phyloP scores from a whole-genome alignment of 306 rosid species.

The Cicer yamashitae region DNA sequence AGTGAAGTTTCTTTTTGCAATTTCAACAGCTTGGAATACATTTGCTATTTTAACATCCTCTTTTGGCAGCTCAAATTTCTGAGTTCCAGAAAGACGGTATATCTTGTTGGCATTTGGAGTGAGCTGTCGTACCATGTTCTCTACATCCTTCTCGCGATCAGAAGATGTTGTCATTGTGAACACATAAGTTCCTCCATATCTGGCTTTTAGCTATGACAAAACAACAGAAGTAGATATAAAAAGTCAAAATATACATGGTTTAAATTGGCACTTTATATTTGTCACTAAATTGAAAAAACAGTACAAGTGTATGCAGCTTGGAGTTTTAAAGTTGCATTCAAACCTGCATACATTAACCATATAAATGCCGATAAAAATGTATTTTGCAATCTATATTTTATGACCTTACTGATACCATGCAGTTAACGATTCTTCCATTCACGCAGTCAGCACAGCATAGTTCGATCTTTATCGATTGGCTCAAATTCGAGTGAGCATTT shows the following conservation, averaged over 20 bases:
- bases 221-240: slow-evolving; percentile 14
- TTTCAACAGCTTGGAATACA: slow-evolving; percentile 76
- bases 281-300: not conserved
- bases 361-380: not conserved
- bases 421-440: not conserved
- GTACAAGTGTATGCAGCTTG: not conserved
- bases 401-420: not conserved
- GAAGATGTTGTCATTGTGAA: slow-evolving; percentile 85
- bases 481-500: not conserved
- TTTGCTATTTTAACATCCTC: slow-evolving; percentile 70
- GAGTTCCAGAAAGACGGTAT: slow-evolving; percentile 85
- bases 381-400: not conserved
- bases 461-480: not conserved
- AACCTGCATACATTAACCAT: not conserved
- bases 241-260: slow-evolving; percentile 22
- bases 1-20: slow-evolving; percentile 71
- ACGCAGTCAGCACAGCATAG: not conserved
- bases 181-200: slow-evolving; percentile 92
- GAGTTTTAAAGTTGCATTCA: not conserved
- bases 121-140: slow-evolving; percentile 62
- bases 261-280: slow-evolving; percentile 20
- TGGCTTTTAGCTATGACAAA: slow-evolving; percentile 72
- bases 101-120: slow-evolving; percentile 72
- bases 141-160: slow-evolving; percentile 71
- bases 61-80: slow-evolving; percentile 90